Percentiles rank a stretch among this genome's conserved stretches.
Conservation (phyloP, 805 yeast genomes). For the Myxozyma neglecta region DNA sequence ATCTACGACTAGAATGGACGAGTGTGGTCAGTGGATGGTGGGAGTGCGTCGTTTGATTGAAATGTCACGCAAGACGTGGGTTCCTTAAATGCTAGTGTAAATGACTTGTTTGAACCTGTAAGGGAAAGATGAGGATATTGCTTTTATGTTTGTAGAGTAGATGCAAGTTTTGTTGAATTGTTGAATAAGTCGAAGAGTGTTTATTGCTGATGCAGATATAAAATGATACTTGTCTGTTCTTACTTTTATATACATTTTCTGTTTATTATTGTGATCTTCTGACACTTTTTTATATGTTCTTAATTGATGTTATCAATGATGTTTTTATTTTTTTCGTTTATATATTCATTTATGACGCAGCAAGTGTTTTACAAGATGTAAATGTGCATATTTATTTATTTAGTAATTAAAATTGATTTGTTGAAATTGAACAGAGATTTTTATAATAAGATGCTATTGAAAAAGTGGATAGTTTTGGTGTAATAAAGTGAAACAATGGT, state of each 20-base stretch:
- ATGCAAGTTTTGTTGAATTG: background rate
- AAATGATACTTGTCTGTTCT: background rate
- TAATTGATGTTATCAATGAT: background rate
- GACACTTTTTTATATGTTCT: background rate
- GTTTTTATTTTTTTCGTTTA: too few relatives aligned
- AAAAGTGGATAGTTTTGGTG: too few relatives aligned
- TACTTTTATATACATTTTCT: background rate
- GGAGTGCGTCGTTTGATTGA: slow-evolving; percentile 87
- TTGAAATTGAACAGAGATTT: too few relatives aligned
- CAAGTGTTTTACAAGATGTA: too few relatives aligned
- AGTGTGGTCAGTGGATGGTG: slow-evolving; percentile 87
- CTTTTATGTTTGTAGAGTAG: background rate
- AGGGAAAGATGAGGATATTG: background rate
- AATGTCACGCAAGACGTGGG: slow-evolving; percentile 47
- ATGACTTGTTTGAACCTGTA: background rate
- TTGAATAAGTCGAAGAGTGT: background rate
- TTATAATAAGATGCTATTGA: too few relatives aligned
- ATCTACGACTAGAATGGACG: slow-evolving; percentile 62
- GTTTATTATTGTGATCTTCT: background rate
- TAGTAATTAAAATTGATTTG: too few relatives aligned
- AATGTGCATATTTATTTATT: too few relatives aligned
- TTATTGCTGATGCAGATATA: background rate
- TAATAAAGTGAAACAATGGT: too few relatives aligned
- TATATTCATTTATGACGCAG: too few relatives aligned
- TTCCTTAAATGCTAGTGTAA: background rate